A percentile compares a stretch with the other conserved stretches of the same genome.
Evolutionary conservation across 257 asterid species (phyloP).

Genomic region (Handroanthus guayacan): DNA sequence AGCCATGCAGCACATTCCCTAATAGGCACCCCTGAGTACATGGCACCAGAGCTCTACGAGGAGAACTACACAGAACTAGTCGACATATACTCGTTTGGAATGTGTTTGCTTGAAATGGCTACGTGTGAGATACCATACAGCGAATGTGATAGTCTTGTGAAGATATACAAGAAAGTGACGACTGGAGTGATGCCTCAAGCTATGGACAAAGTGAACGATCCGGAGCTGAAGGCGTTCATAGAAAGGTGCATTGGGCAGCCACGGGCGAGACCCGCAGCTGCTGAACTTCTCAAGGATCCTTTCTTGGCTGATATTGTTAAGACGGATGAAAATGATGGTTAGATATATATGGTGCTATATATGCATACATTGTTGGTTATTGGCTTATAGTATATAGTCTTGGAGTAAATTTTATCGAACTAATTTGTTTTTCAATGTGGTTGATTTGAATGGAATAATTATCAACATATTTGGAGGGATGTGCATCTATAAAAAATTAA

Average conservation of each 20-base stretch:
- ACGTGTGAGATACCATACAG: constrained; percentile 56
- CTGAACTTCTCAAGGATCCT: constrained; percentile 55
- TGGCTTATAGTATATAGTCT: too few relatives aligned
- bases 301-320: constrained; percentile 46
- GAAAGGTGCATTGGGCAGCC: constrained; percentile 53
- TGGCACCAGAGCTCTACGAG: constrained; percentile 60
- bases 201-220: constrained; percentile 42
- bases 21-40: constrained; percentile 56
- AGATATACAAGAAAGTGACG: constrained; percentile 57
- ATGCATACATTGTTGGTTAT: too few relatives aligned
- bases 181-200: constrained; percentile 55
- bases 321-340: constrained; percentile 24
- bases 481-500: too few relatives aligned
- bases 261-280: constrained; percentile 49
- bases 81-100: constrained; percentile 59
- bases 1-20: constrained; percentile 54
- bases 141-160: constrained; percentile 50
- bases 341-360: not conserved
- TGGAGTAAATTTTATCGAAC: not conserved
- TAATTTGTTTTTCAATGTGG: too few relatives aligned
- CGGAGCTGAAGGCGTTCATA: constrained; percentile 44
- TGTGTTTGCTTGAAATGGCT: constrained; percentile 56
- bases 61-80: constrained; percentile 56
- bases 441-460: too few relatives aligned
- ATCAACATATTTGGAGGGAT: too few relatives aligned